These are phyloP conservation scores for Bruguiera hainesii DNA, from an alignment of 441 rosid genomes.

Conservation along the genomic window DNA sequence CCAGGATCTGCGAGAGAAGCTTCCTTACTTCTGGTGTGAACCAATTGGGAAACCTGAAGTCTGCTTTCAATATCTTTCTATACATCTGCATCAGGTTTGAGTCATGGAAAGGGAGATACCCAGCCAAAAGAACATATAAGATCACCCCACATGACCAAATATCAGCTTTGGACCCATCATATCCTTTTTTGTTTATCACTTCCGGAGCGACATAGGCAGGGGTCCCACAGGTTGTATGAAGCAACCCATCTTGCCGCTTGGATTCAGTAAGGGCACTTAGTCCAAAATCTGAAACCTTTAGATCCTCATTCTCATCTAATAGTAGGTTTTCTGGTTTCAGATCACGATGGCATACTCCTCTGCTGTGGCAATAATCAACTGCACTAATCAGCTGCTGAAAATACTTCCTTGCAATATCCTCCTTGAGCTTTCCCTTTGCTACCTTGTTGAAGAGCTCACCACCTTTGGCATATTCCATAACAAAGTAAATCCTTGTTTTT, in stretches of 20 bases:
- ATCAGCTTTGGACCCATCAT: constrained; percentile 83
- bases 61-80: constrained; percentile 73
- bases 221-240: constrained; percentile 91
- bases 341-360: constrained; percentile 83
- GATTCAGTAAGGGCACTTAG: constrained; percentile 75
- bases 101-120: constrained; percentile 83
- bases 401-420: constrained; percentile 53
- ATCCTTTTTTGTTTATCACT: constrained; percentile 71
- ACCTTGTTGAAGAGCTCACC: constrained; percentile 86
- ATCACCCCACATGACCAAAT: constrained; percentile 88
- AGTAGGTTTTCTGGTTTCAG: constrained; percentile 85
- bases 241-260: constrained; percentile 77
- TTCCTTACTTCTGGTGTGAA: constrained; percentile 57
- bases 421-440: constrained; percentile 68
- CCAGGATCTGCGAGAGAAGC: constrained; percentile 68
- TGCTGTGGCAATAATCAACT: constrained; percentile 83
- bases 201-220: constrained; percentile 93
- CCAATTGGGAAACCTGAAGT: constrained; percentile 74
- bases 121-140: constrained; percentile 72
- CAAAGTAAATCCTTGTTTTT: constrained; percentile 83
- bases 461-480: constrained; percentile 76
- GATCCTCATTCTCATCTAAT: constrained; percentile 68
- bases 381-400: constrained; percentile 84
- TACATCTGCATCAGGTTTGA: constrained; percentile 81
- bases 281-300: constrained; percentile 87